Evolutionary conservation across 331 rosid species (phyloP), one percentile per base, ranked within the genome.

Genomic region (Stylosanthes scabra): DNA sequence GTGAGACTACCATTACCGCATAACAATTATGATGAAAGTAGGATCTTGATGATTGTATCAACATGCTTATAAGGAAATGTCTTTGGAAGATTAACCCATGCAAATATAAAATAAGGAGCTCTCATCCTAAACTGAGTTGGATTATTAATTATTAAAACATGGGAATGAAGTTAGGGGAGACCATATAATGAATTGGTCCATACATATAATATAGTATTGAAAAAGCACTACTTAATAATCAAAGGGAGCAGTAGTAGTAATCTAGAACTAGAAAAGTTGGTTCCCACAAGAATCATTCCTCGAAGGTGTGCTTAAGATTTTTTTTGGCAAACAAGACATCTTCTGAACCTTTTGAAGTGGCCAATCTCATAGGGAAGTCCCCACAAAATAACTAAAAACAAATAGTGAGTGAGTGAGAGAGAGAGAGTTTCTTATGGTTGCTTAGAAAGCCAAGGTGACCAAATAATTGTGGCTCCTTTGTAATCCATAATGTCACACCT

Each of bases 261-360:
- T 75, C 67, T 52, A 73, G 64, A 78, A 80, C 74, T 71, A 56
- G 7, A 37, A 70, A 58, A 49, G 52, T 72, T 79, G 83, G 91
- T 68, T 83, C 84, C 89, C 87, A 79, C 83, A 61, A 72, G 58
- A 80, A 81, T 86, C 63, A 87, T 81, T 74, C 79, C 52, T n/a
- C 69, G 71, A 52, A 82, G 90, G 86, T 67, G 88, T 70, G 93
- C 82, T 78, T 66, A 60, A 79, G 77, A 76, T 84, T 3, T 64
- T 77, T 71, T 77, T 83, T 81, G 80, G 86, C 81, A 88, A 88
- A 82, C 90, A 81, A 86, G 83, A 80, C 92, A 78, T 20, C 25
- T 20, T 86, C 70, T 60, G 68, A 66, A 86, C 77, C 40, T 86
- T 78, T 84, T 76, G 73, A 59, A 80, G 85, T 80, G 86, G 83